Percentiles rank a stretch among this genome's conserved stretches.
phyloP scores from a whole-genome alignment of 768 basidiomycete species.

The Daedalea quercina region DNA sequence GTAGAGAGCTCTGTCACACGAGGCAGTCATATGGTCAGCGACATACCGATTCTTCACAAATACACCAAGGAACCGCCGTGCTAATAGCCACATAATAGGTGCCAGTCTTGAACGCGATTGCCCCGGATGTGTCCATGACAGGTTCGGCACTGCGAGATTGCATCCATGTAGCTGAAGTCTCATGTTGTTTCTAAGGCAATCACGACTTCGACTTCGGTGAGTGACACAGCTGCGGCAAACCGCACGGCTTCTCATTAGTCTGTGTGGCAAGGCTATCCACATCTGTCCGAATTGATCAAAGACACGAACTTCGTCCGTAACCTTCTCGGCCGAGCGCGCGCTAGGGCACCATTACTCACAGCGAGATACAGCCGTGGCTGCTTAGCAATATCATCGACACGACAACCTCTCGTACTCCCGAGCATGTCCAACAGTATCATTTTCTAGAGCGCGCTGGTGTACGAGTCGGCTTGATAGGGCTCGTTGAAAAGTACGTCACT shows the following conservation, averaged over 20 bases:
- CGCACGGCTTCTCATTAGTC: neutral
- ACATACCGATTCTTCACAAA: conserved; percentile 1
- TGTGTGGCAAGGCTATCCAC: conserved; percentile 44
- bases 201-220: conserved; percentile 89
- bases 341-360: neutral
- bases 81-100: conserved; percentile 39
- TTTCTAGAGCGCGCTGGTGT: conserved; percentile 67
- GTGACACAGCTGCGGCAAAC: conserved; percentile 2
- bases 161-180: neutral
- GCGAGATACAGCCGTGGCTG: conserved; percentile 66
- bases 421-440: conserved; percentile 50
- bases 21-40: conserved; percentile 81
- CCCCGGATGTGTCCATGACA: conserved; percentile 73
- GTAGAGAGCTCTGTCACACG: conserved; percentile 83
- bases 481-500: conserved; percentile 71
- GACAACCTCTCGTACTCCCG: conserved; percentile 55
- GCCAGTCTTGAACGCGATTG: conserved; percentile 77
- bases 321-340: neutral
- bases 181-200: conserved; percentile 48
- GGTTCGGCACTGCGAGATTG: conserved; percentile 56
- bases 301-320: conserved; percentile 68
- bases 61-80: neutral
- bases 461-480: conserved; percentile 75
- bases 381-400: conserved; percentile 81
- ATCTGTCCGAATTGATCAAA: conserved; percentile 58